Evolutionary conservation across 805 yeast genomes (phyloP).

Genomic region (Cyberlindnera xylosilytica): DNA sequence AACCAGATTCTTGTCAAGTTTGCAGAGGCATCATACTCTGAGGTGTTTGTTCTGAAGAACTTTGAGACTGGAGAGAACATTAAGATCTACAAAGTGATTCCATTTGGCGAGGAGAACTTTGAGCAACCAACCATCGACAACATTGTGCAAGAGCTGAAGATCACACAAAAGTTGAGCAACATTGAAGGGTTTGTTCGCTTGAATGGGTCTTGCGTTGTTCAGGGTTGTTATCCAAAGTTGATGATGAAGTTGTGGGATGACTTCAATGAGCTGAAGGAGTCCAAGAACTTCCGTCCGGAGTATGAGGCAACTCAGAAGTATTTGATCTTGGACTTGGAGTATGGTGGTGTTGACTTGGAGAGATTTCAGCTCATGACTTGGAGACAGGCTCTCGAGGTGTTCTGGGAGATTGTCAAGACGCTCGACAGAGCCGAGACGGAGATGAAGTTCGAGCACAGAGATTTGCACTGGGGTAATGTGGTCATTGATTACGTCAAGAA

Average conservation of each 20-base stretch:
- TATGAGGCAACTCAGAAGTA: conserved; percentile 31
- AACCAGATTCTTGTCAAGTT: conserved; percentile 34
- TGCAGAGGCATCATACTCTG: conserved; percentile 46
- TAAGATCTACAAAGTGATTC: conserved; percentile 46
- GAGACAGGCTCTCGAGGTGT: conserved; percentile 41
- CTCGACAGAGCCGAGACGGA: conserved; percentile 50
- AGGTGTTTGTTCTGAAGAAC: conserved; percentile 36
- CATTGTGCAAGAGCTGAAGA: conserved; percentile 44
- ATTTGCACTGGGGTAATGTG: conserved; percentile 65
- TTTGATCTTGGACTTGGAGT: conserved; percentile 36
- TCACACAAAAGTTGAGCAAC: conserved; percentile 38
- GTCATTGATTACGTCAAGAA: conserved; percentile 36
- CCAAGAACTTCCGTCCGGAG: conserved; percentile 39
- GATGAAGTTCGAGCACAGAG: conserved; percentile 66
- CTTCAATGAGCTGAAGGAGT: conserved; percentile 28
- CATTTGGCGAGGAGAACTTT: conserved; percentile 44
- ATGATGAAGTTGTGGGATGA: conserved; percentile 45
- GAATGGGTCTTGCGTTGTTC: conserved; percentile 42
- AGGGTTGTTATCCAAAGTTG: conserved; percentile 40
- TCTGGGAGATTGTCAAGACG: conserved; percentile 50
- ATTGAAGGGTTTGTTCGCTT: conserved; percentile 45
- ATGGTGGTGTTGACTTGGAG: conserved; percentile 44
- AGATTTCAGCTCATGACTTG: conserved; percentile 38
- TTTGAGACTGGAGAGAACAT: conserved; percentile 24
- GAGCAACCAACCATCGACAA: conserved; percentile 42